Percentiles rank a stretch among this genome's conserved stretches.
Evolutionary conservation across 2,329 filamentous ascomycete species (phyloP).

Genomic region (Hysterium pulicare): DNA sequence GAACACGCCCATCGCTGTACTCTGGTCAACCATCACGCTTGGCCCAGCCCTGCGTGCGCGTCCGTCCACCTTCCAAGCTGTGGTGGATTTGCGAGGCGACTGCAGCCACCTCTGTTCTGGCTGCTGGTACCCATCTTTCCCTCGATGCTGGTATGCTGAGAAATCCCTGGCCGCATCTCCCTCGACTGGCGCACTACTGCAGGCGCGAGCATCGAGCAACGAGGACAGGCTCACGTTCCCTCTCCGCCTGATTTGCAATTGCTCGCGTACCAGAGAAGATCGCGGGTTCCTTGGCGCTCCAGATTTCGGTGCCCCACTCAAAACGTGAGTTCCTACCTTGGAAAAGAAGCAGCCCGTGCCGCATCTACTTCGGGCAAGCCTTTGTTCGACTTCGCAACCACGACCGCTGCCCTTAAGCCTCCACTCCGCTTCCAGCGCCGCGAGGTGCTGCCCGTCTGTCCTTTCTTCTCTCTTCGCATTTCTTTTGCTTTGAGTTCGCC

Average conservation of each 20-base stretch:
- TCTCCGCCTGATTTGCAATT: neutral
- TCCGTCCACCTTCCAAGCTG: constrained; percentile 8
- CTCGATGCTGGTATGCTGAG: constrained; percentile 20
- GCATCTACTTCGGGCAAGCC: neutral
- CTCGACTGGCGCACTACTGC: constrained; percentile 25
- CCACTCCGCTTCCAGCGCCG: neutral
- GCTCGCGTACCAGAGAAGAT: too few species aligned
- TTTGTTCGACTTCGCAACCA: constrained; percentile 1
- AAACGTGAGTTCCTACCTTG: constrained; percentile 3
- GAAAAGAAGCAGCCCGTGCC: constrained; percentile 1
- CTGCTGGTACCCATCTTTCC: constrained; percentile 12
- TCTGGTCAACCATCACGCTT: constrained; percentile 10
- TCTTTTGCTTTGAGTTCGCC: neutral
- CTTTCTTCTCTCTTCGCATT: neutral
- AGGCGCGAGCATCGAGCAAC: constrained; percentile 21
- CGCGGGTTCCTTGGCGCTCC: neutral
- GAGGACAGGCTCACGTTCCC: neutral
- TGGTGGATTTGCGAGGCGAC: constrained; percentile 15
- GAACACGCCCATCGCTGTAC: constrained; percentile 19
- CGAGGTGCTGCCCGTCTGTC: neutral
- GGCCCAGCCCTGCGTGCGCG: constrained; percentile 17
- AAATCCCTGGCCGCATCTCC: constrained; percentile 20
- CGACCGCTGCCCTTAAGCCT: neutral
- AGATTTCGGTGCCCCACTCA: constrained; percentile 3
- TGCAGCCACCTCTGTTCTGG: constrained; percentile 34